Conservation (phyloP, 192 early-diverging fungal genomes). For the Umbelopsis isabellina region DNA sequence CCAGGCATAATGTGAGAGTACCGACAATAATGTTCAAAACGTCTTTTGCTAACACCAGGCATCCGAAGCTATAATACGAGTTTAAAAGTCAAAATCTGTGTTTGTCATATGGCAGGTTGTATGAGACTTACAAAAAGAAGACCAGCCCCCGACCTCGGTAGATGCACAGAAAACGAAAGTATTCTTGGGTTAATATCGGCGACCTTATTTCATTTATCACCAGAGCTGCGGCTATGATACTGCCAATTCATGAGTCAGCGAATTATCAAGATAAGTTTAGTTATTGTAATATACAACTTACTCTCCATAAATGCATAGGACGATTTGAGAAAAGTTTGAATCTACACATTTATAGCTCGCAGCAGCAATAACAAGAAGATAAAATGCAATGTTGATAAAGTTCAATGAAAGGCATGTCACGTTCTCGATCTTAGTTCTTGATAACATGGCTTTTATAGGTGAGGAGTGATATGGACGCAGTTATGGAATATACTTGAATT, state of each 20-base stretch:
- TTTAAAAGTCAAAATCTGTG: neutral
- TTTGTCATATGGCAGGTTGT: neutral
- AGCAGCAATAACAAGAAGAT: conserved; percentile 28
- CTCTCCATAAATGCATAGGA: conserved; percentile 35
- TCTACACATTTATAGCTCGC: conserved; percentile 27
- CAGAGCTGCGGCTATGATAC: conserved; percentile 35
- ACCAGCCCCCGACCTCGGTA: conserved; percentile 61
- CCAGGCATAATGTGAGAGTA: conserved; percentile 47
- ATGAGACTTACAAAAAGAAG: conserved; percentile 49
- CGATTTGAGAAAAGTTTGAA: conserved; percentile 32
- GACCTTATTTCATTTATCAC: conserved; percentile 53
- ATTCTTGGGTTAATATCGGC: conserved; percentile 45
- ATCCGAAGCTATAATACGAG: conserved; percentile 48
- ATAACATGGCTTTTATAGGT: conserved; percentile 15
- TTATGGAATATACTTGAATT: too few relatives aligned
- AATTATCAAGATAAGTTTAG: neutral
- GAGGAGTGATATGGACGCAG: too few relatives aligned
- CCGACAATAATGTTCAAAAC: conserved; percentile 54
- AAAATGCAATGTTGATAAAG: conserved; percentile 31
- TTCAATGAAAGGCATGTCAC: conserved; percentile 26
- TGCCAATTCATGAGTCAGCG: neutral
- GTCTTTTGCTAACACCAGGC: conserved; percentile 49
- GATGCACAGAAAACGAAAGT: conserved; percentile 58
- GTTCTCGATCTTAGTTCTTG: conserved; percentile 33
- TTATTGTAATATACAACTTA: neutral